Conservation (phyloP, 73 alveolate genomes). For the Paramecium pentaurelia region DNA sequence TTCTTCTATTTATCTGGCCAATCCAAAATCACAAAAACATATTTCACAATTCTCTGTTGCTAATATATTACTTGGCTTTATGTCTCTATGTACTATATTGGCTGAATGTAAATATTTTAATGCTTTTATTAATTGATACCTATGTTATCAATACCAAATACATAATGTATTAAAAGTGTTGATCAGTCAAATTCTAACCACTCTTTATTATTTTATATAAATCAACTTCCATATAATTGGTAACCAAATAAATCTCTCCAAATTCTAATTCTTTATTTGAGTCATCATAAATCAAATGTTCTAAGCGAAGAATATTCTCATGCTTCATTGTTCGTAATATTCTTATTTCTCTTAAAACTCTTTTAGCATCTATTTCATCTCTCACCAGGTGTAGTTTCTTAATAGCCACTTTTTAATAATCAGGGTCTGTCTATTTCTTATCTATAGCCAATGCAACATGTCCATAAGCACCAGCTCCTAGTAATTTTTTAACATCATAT, state of each 20-base stretch:
- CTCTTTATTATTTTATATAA: constrained; percentile 76
- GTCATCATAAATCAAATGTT: constrained; percentile 66
- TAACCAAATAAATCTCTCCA: constrained; percentile 79
- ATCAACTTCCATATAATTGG: constrained; percentile 91
- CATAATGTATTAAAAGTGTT: constrained; percentile 44
- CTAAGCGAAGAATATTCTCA: constrained; percentile 73
- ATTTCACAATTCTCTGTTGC: constrained; percentile 63
- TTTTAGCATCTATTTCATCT: constrained; percentile 85
- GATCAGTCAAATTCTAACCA: constrained; percentile 53
- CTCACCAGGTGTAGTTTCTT: constrained; percentile 86
- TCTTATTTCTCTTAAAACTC: constrained; percentile 85
- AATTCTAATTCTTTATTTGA: constrained; percentile 58
- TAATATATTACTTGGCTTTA: constrained; percentile 53
- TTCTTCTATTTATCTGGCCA: constrained; percentile 59
- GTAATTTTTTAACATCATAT: constrained; percentile 49
- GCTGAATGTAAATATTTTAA: constrained; percentile 59
- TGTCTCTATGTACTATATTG: constrained; percentile 52
- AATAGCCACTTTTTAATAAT: constrained; percentile 82
- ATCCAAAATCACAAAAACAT: constrained; percentile 61
- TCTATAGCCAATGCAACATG: constrained; percentile 87
- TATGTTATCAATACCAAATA: neutral
- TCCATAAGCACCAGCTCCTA: constrained; percentile 93
- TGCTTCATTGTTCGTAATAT: constrained; percentile 77
- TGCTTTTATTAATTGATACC: constrained; percentile 50
- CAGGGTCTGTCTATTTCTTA: constrained; percentile 62